These are phyloP conservation scores for Candida tallmaniae DNA, from an alignment of 805 yeast species.

Conservation along the genomic window DNA sequence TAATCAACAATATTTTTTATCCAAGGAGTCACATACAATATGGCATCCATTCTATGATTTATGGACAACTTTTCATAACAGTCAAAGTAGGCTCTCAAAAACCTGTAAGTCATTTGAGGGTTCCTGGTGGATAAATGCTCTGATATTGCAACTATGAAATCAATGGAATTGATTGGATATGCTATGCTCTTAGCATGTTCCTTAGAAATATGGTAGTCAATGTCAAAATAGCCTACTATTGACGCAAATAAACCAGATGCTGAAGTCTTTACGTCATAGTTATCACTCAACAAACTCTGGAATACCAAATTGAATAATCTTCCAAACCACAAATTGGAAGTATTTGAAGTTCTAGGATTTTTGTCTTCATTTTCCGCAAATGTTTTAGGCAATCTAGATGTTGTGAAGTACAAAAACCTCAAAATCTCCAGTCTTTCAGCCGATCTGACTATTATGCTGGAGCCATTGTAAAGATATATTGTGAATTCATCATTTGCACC, in stretches of 20 bases:
- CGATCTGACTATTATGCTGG: constrained; percentile 27
- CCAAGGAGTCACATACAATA: constrained; percentile 68
- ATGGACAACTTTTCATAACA: constrained; percentile 36
- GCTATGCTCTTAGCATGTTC: constrained; percentile 55
- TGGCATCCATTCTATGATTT: constrained; percentile 38
- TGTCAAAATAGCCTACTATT: constrained; percentile 52
- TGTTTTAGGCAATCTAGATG: constrained; percentile 46
- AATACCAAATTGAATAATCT: constrained; percentile 60
- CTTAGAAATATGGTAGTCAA: constrained; percentile 56
- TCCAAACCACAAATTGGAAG: constrained; percentile 43
- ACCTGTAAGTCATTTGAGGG: constrained; percentile 59
- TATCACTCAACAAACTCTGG: constrained; percentile 60
- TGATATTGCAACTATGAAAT: constrained; percentile 56
- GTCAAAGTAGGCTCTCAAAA: constrained; percentile 48
- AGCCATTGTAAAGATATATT: constrained; percentile 23
- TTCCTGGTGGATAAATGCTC: constrained; percentile 49
- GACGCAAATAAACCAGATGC: constrained; percentile 62
- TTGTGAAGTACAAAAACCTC: constrained; percentile 63
- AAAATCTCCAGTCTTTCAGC: constrained; percentile 53
- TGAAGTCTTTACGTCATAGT: constrained; percentile 55
- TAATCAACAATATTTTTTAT: constrained; percentile 56
- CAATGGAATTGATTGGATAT: constrained; percentile 63
- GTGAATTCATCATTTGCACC: constrained; percentile 32
- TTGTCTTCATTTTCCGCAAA: constrained; percentile 18
- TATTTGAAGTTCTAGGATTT: constrained; percentile 11